Percentiles rank a stretch among this genome's conserved stretches.
Evolutionary conservation across 2,329 filamentous ascomycete genomes (phyloP).

Genomic region (Beauveria varroae): DNA sequence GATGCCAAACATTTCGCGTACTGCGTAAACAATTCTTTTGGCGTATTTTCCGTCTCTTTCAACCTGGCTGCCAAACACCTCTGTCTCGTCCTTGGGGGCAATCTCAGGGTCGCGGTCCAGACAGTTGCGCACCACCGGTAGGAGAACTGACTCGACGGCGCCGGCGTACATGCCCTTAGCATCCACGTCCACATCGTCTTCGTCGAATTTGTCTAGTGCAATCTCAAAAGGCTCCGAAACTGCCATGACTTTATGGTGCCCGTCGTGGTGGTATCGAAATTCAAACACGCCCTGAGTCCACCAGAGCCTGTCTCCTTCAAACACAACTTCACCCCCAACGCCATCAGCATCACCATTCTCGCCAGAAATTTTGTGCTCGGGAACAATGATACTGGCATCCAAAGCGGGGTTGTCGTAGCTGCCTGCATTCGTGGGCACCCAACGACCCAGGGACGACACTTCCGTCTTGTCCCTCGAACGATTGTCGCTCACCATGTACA

Average conservation of each 20-base stretch:
- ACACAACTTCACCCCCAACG: conserved; percentile 74
- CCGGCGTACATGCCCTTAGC: conserved; percentile 54
- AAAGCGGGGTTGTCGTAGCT: conserved; percentile 68
- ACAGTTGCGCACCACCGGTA: conserved; percentile 84
- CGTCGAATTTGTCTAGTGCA: conserved; percentile 70
- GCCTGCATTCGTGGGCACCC: conserved; percentile 73
- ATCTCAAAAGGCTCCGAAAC: conserved; percentile 93
- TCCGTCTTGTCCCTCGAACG: conserved; percentile 76
- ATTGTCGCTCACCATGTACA: conserved; percentile 96
- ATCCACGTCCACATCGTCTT: conserved; percentile 59
- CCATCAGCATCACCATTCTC: conserved; percentile 50
- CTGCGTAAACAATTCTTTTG: conserved; percentile 83
- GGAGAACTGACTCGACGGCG: conserved; percentile 67
- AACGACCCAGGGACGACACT: conserved; percentile 78
- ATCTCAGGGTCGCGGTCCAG: conserved; percentile 88
- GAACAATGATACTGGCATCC: conserved; percentile 68
- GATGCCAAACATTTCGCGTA: conserved; percentile 94
- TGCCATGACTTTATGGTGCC: conserved; percentile 87
- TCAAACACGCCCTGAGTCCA: conserved; percentile 97
- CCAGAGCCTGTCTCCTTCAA: conserved; percentile 89
- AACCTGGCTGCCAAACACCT: conserved; percentile 76
- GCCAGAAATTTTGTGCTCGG: conserved; percentile 51
- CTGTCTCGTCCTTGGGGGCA: conserved; percentile 70
- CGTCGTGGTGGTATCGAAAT: conserved; percentile 92
- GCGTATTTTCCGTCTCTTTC: conserved; percentile 86